Conservation (phyloP, 2,329 filamentous ascomycete species). For the Blastomyces silverae region DNA sequence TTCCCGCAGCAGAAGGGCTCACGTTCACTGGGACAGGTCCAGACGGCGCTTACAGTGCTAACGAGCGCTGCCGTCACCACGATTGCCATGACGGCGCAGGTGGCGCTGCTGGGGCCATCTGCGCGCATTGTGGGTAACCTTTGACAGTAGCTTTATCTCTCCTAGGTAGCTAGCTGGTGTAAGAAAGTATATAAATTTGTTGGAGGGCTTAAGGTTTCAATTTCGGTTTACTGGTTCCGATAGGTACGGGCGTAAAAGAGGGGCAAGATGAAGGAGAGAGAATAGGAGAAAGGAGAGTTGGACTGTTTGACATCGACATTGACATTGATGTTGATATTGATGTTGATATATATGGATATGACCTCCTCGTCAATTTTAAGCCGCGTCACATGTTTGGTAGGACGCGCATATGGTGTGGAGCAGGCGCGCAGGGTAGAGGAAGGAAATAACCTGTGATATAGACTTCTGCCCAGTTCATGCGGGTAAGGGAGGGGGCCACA, state of each 20-base stretch:
- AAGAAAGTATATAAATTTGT: neutral
- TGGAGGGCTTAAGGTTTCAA: neutral
- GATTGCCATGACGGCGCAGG: neutral
- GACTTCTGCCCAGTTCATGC: neutral
- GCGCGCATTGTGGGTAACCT: neutral
- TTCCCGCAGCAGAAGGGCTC: constrained; percentile 18
- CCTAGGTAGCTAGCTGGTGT: neutral
- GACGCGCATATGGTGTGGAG: neutral
- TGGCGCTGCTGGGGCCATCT: neutral
- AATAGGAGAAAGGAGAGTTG: neutral
- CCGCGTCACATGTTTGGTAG: constrained; percentile 1
- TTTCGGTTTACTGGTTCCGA: neutral
- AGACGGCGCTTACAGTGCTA: constrained; percentile 15
- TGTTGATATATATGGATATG: neutral
- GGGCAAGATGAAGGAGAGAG: neutral
- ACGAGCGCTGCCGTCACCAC: constrained; percentile 2
- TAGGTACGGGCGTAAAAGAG: neutral
- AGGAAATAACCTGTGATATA: neutral
- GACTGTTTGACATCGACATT: neutral
- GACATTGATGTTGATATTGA: neutral
- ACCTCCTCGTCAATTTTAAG: neutral
- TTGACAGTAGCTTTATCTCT: neutral
- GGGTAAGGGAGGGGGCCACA: constrained; percentile 2
- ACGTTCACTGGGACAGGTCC: constrained; percentile 22
- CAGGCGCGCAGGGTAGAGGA: neutral